Conservation (phyloP, 2,329 filamentous ascomycete species). For the Paecilomyces niveus region DNA sequence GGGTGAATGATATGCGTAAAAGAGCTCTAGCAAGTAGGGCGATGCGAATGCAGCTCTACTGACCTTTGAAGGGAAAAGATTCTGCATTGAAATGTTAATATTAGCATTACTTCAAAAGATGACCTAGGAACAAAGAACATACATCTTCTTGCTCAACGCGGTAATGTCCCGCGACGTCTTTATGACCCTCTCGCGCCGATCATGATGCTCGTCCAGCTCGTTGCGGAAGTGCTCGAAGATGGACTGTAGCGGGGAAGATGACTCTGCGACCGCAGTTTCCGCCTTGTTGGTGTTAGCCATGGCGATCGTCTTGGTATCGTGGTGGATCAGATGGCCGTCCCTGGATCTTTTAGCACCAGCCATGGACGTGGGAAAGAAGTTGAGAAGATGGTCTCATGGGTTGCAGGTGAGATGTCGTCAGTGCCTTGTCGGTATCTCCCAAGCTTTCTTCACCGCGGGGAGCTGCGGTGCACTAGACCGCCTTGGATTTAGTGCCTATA, state of each 20-base stretch:
- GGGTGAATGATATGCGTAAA: constrained; percentile 11
- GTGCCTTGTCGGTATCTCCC: background rate
- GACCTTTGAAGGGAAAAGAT: constrained; percentile 82
- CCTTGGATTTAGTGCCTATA: background rate
- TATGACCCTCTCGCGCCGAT: constrained; percentile 80
- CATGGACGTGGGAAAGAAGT: background rate
- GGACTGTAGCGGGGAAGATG: constrained; percentile 21
- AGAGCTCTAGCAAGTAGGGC: background rate
- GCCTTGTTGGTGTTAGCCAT: background rate
- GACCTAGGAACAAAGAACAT: constrained; percentile 19
- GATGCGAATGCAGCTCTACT: constrained; percentile 3
- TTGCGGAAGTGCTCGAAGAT: constrained; percentile 84
- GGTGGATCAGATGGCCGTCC: background rate
- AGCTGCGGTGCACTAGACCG: background rate
- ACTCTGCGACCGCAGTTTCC: background rate
- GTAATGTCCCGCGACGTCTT: constrained; percentile 92
- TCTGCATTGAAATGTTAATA: constrained; percentile 40
- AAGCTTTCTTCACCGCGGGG: background rate
- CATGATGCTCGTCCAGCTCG: constrained; percentile 90
- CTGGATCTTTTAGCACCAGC: background rate
- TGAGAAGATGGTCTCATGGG: background rate
- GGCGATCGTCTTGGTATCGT: background rate
- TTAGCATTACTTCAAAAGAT: constrained; percentile 2
- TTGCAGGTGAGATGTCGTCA: background rate
- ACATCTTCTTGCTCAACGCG: constrained; percentile 96